Percentiles rank a stretch among this genome's conserved stretches.
Conservation (phyloP, 495 filamentous ascomycete genomes). For the Poronia punctata region DNA sequence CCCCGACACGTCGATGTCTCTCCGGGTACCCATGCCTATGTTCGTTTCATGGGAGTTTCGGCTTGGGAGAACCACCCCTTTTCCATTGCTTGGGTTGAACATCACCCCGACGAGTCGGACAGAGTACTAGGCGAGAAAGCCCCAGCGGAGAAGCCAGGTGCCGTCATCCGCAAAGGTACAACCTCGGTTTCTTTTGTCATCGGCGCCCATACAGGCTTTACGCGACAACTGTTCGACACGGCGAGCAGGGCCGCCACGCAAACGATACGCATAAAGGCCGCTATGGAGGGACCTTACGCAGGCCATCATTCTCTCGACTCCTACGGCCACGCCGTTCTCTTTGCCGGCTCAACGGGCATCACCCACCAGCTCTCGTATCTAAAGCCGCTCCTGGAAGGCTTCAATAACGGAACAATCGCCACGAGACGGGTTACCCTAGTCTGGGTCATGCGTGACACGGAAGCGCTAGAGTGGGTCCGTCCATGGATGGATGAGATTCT, state of each 20-base stretch:
- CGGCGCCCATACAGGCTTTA: constrained; percentile 81
- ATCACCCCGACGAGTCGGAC: constrained; percentile 26
- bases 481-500: constrained; percentile 90
- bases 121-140: constrained; percentile 15
- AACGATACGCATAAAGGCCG: constrained; percentile 33
- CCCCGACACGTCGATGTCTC: constrained; percentile 68
- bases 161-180: constrained; percentile 22
- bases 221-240: constrained; percentile 64
- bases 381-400: constrained; percentile 68
- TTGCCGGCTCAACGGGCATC: constrained; percentile 89
- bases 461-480: constrained; percentile 85
- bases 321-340: constrained; percentile 83
- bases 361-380: constrained; percentile 91
- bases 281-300: constrained; percentile 83
- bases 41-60: constrained; percentile 70
- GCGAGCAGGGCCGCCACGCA: constrained; percentile 14
- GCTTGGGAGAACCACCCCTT: constrained; percentile 90
- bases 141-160: constrained; percentile 7
- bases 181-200: constrained; percentile 71
- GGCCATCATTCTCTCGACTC: constrained; percentile 76
- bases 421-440: constrained; percentile 74
- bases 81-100: constrained; percentile 77
- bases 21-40: constrained; percentile 83
- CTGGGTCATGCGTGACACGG: constrained; percentile 84
- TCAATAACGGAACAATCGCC: constrained; percentile 65